Conservation (phyloP, 805 yeast species). For the Candida oleophila region DNA sequence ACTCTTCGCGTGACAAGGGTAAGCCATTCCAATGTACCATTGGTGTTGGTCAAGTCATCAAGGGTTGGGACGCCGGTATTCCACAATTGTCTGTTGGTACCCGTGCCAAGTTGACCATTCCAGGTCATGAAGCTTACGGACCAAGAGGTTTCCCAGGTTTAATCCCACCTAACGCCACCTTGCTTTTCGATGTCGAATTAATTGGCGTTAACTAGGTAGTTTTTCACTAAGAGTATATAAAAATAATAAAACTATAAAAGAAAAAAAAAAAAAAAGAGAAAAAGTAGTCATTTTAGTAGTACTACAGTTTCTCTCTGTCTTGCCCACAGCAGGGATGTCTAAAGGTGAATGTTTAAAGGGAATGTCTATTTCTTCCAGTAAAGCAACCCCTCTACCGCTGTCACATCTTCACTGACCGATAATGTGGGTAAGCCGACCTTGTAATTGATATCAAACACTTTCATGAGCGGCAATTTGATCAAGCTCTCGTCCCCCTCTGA, state of each 20-base stretch:
- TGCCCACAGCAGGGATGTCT: too few species aligned
- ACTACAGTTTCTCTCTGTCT: too few species aligned
- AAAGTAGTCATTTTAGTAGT: too few species aligned
- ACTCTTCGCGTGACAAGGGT: constrained; percentile 92
- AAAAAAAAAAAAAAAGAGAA: too few species aligned
- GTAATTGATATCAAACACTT: constrained; percentile 67
- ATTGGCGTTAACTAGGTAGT: constrained; percentile 47
- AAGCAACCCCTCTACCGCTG: constrained; percentile 14
- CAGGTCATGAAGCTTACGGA: constrained; percentile 93
- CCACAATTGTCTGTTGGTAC: constrained; percentile 92
- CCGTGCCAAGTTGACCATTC: constrained; percentile 87
- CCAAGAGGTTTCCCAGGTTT: constrained; percentile 93
- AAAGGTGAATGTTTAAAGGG: too few species aligned
- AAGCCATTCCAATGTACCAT: constrained; percentile 91
- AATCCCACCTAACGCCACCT: constrained; percentile 95
- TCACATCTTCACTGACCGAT: constrained; percentile 19
- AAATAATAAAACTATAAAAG: background rate
- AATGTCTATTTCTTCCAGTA: constrained; percentile 12
- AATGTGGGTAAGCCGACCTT: constrained; percentile 56
- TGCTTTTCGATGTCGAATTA: constrained; percentile 82
- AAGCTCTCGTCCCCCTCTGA: constrained; percentile 10
- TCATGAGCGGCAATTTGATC: constrained; percentile 55
- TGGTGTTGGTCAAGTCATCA: constrained; percentile 95
- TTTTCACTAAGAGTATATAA: too few species aligned
- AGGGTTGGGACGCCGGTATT: constrained; percentile 95